phyloP scores from a whole-genome alignment of 257 asterid species.

The Lantana camara region DNA sequence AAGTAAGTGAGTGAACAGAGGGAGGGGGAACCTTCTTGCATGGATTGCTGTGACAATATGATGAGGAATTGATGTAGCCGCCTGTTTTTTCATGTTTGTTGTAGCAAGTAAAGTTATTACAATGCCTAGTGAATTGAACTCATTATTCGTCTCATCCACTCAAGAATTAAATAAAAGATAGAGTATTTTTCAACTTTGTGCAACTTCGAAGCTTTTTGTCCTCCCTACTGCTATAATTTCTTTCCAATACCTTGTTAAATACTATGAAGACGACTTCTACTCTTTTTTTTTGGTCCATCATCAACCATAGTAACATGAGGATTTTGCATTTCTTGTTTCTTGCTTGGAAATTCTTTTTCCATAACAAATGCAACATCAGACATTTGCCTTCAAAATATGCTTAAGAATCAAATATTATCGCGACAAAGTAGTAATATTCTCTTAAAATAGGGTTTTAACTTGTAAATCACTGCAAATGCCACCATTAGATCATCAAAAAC shows the following conservation, averaged over 20 bases:
- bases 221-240: not conserved
- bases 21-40: not conserved
- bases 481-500: no score
- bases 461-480: no score
- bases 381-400: not conserved
- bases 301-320: not conserved
- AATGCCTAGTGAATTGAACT: not conserved
- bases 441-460: no score
- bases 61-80: not conserved
- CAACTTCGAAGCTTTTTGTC: not conserved
- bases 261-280: not conserved
- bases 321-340: not conserved
- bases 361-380: not conserved
- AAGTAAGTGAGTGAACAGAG: not conserved
- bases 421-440: no score
- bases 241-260: not conserved
- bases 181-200: no score
- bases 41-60: constrained; percentile 4
- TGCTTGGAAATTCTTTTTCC: not conserved
- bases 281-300: not conserved
- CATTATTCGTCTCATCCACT: not conserved
- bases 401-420: no score
- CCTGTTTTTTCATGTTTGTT: not conserved
- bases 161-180: not conserved
- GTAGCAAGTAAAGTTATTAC: not conserved